Evolutionary conservation across 2,329 filamentous ascomycete species (phyloP).

Genomic region (Pestalotiopsis sp.): DNA sequence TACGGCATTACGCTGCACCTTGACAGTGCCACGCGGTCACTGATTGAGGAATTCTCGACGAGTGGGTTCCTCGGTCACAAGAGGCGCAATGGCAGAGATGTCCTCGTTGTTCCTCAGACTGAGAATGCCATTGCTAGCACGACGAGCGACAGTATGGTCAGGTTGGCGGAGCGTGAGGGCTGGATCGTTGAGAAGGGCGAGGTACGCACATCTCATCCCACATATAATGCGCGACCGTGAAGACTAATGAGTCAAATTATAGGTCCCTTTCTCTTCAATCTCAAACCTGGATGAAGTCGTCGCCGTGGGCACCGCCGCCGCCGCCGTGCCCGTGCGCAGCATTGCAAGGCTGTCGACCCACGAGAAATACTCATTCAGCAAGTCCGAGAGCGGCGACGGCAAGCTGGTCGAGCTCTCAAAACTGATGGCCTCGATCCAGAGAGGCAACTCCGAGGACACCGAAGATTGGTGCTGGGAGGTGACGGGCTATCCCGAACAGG

Average conservation of each 20-base stretch:
- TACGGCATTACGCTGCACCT: slow-evolving; percentile 11
- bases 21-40: slow-evolving; percentile 1
- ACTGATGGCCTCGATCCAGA: slow-evolving; percentile 12
- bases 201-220: neutral
- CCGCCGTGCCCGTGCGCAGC: slow-evolving; percentile 12
- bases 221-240: neutral
- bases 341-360: slow-evolving; percentile 10
- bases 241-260: neutral
- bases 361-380: slow-evolving; percentile 12
- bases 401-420: slow-evolving; percentile 11
- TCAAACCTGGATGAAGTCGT: neutral
- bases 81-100: neutral
- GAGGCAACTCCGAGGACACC: slow-evolving; percentile 7
- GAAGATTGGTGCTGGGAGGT: slow-evolving; percentile 15
- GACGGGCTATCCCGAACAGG: neutral
- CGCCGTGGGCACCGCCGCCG: slow-evolving; percentile 12
- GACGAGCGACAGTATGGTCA: slow-evolving; percentile 15
- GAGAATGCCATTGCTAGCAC: slow-evolving; percentile 14
- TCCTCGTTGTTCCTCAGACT: slow-evolving; percentile 11
- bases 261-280: slow-evolving; percentile 13
- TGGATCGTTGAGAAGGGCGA: slow-evolving; percentile 12
- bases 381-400: neutral
- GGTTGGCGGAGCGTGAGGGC: slow-evolving; percentile 8
- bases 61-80: slow-evolving; percentile 16
- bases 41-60: slow-evolving; percentile 15